These are phyloP conservation scores for Hymenoscyphus occultus DNA, from an alignment of 2,329 filamentous ascomycete genomes.

Conservation along the genomic window DNA sequence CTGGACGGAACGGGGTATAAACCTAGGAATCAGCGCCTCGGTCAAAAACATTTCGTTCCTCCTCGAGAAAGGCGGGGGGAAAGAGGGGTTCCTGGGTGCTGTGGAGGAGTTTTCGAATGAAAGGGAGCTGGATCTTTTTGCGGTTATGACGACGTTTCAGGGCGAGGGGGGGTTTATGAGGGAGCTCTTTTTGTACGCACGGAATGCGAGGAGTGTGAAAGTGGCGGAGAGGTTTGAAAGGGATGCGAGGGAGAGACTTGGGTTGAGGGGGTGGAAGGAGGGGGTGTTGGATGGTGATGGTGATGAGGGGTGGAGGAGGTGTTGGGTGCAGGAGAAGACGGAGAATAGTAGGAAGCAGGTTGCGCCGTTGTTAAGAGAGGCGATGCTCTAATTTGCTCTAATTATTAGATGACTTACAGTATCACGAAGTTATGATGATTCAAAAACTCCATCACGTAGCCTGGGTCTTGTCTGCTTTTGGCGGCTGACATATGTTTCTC, in stretches of 20 bases:
- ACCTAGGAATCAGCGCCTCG: constrained; percentile 65
- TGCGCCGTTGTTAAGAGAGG: constrained; percentile 61
- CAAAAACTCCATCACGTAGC: not conserved
- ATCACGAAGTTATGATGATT: constrained; percentile 3
- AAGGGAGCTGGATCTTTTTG: constrained; percentile 57
- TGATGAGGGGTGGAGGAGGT: constrained; percentile 48
- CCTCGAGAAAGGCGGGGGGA: constrained; percentile 49
- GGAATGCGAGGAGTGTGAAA: constrained; percentile 46
- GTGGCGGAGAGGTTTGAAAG: constrained; percentile 55
- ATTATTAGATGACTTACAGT: constrained; percentile 1
- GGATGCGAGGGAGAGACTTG: constrained; percentile 46
- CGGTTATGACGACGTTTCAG: constrained; percentile 61
- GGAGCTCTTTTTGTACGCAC: constrained; percentile 66
- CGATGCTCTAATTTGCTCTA: constrained; percentile 18
- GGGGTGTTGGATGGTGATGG: constrained; percentile 46
- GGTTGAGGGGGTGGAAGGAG: constrained; percentile 53
- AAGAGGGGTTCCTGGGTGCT: constrained; percentile 45
- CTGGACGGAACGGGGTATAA: constrained; percentile 56
- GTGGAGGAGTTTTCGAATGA: constrained; percentile 54
- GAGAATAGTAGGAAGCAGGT: constrained; percentile 67
- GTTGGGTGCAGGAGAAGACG: constrained; percentile 65
- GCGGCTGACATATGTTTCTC: not conserved
- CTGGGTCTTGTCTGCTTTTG: not conserved
- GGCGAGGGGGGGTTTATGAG: constrained; percentile 53
- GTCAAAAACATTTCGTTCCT: constrained; percentile 63